Percentiles rank a stretch among this genome's conserved stretches.
These are phyloP conservation scores for Aspergillus sclerotialis DNA, from an alignment of 2,329 filamentous ascomycete genomes.

Conservation along the genomic window DNA sequence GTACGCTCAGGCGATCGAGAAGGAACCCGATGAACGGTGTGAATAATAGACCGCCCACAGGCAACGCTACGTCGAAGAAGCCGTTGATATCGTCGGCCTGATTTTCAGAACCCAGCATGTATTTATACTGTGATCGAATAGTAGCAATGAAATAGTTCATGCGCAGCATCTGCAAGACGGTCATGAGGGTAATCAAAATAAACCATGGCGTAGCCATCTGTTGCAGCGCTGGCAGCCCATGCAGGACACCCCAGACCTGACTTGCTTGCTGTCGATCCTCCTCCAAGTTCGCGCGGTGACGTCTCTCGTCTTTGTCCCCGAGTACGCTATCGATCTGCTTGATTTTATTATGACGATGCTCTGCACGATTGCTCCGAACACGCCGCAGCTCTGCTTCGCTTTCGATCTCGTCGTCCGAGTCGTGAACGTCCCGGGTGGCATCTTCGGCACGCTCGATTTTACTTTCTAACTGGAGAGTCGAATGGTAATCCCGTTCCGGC, in stretches of 20 bases:
- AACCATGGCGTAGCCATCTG: slow-evolving; percentile 82
- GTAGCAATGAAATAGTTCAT: slow-evolving; percentile 95
- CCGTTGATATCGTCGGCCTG: slow-evolving; percentile 66
- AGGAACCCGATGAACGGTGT: slow-evolving; percentile 79
- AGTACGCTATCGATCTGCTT: slow-evolving; percentile 65
- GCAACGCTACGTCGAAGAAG: slow-evolving; percentile 77
- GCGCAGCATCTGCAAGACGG: slow-evolving; percentile 66
- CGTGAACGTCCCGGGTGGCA: slow-evolving; percentile 34
- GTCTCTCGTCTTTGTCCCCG: slow-evolving; percentile 54
- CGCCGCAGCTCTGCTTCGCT: slow-evolving; percentile 40
- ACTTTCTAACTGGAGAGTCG: slow-evolving; percentile 67
- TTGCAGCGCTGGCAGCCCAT: slow-evolving; percentile 59
- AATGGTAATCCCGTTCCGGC: slow-evolving; percentile 68
- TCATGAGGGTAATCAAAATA: slow-evolving; percentile 77
- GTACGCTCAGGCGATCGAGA: slow-evolving; percentile 70
- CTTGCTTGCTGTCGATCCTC: slow-evolving; percentile 63
- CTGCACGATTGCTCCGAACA: slow-evolving; percentile 48
- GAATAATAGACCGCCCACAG: slow-evolving; percentile 69
- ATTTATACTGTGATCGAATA: slow-evolving; percentile 72
- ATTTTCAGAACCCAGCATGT: slow-evolving; percentile 58
- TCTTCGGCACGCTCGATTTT: slow-evolving; percentile 51
- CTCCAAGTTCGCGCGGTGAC: slow-evolving; percentile 54
- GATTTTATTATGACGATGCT: slow-evolving; percentile 55
- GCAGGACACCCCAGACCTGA: slow-evolving; percentile 80
- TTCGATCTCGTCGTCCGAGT: slow-evolving; percentile 46